Conservation (phyloP, 108 stramenopile species). For the Seminavis robusta region DNA sequence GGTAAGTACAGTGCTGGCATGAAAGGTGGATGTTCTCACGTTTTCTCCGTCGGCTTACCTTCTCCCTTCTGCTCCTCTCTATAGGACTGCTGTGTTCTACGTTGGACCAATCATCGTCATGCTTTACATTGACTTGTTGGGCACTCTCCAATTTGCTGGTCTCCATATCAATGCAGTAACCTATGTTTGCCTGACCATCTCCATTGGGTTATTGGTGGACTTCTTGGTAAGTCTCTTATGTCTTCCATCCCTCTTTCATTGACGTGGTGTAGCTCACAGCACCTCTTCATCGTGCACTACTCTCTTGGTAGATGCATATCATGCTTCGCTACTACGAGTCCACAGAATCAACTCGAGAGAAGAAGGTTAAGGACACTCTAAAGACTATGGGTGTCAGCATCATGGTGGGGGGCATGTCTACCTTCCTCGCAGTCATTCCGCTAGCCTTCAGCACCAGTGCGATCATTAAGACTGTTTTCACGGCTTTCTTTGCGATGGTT, state of each 20-base stretch:
- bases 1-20: constrained; percentile 8
- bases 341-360: background rate
- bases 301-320: no score
- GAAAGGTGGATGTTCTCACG: no score
- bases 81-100: no score
- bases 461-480: constrained; percentile 18
- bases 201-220: constrained; percentile 26
- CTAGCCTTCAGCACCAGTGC: constrained; percentile 12
- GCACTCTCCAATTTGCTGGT: constrained; percentile 18
- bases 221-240: no score
- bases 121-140: constrained; percentile 28
- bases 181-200: constrained; percentile 28
- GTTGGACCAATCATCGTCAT: no score
- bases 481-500: constrained; percentile 17
- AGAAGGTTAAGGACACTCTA: constrained; percentile 8
- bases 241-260: no score
- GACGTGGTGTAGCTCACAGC: no score
- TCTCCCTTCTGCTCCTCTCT: no score
- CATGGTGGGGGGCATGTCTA: constrained; percentile 23
- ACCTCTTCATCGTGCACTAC: no score
- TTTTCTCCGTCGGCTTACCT: no score
- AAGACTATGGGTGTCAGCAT: constrained; percentile 24
- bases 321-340: constrained; percentile 18
- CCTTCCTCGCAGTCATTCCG: constrained; percentile 16
- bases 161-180: constrained; percentile 17